phyloP scores from a whole-genome alignment of 2,329 filamentous ascomycete species.

The Cladosporium sp. region DNA sequence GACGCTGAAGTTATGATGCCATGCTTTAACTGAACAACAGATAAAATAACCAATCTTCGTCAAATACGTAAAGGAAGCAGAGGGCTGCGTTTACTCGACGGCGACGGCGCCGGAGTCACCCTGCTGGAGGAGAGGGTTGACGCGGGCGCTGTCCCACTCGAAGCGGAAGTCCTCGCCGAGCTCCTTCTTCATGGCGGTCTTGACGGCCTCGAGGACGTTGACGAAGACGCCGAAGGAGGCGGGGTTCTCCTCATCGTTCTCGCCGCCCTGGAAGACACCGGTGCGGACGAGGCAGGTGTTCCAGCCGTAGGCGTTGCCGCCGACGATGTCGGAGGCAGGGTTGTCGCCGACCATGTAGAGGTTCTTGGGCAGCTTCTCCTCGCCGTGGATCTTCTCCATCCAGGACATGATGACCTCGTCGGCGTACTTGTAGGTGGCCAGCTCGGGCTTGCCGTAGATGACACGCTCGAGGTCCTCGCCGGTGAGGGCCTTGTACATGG shows the following conservation, averaged over 20 bases:
- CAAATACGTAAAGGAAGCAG: slow-evolving; percentile 8
- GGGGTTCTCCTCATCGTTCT: slow-evolving; percentile 71
- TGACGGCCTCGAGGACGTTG: slow-evolving; percentile 67
- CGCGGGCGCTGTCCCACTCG: slow-evolving; percentile 60
- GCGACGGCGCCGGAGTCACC: slow-evolving; percentile 20
- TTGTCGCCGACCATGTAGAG: slow-evolving; percentile 76
- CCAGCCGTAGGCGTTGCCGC: slow-evolving; percentile 77
- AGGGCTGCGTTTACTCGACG: slow-evolving; percentile 19
- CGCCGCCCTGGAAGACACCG: slow-evolving; percentile 71
- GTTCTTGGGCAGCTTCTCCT: slow-evolving; percentile 63
- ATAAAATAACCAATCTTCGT: slow-evolving; percentile 12
- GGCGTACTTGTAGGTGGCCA: slow-evolving; percentile 74
- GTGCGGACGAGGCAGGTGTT: slow-evolving; percentile 75
- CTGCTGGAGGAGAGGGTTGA: slow-evolving; percentile 58
- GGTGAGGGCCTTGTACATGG: slow-evolving; percentile 67
- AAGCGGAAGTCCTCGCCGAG: slow-evolving; percentile 70
- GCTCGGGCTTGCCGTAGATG: slow-evolving; percentile 70
- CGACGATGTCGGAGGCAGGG: slow-evolving; percentile 67
- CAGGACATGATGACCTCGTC: slow-evolving; percentile 67
- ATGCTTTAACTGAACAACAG: slow-evolving; percentile 10
- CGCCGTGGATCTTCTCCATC: slow-evolving; percentile 72
- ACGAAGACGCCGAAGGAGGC: slow-evolving; percentile 72
- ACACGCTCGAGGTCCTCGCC: slow-evolving; percentile 69
- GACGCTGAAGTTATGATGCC: slow-evolving; percentile 2
- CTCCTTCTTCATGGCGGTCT: slow-evolving; percentile 63